Base-by-base conservation (phyloP, 2,329 filamentous ascomycete genomes). In the Rhytidhysteron rufulum region DNA sequence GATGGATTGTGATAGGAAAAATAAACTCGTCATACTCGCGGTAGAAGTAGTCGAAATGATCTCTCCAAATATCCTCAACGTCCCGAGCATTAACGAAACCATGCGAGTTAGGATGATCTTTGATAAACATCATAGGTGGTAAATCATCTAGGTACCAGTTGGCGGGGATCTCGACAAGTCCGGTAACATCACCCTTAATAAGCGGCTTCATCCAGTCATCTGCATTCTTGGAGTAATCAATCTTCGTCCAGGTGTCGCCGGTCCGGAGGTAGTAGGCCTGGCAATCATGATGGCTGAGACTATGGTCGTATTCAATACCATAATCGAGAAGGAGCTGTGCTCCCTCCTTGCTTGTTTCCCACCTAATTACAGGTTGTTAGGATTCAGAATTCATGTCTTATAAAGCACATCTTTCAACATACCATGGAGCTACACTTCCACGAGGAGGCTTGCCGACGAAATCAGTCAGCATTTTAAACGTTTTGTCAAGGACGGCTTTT, bases 1-100 rank as follows among this genome's bases (percentile, higher is more conserved):
- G 85, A 60, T 88, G 85, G 25, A 88, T 83, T 0, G 85, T 88
- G 62, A 88, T 84, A 0, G 85, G 84, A 51, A 88, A 88, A 38
- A 87, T 77, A 46, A 88, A 88, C 50, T 86, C 82, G 50, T 88
- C 83, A 47, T 86, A 83, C 60, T 88, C 83, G 20, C 83, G 72
- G 58, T 88, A 88, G 54, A 85, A 87, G 63, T 87, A 88, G 51
- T 83, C 75, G 43, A 85, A 85, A 47, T 84, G 79, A 44, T 84
- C 79, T 50, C 74, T 67, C 80, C 80, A 84, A 24, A 83, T 73
- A 24, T 81, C 78, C 52, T 85, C 79, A 2, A 84, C 73, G 44
- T 82, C 78, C n/a, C 74, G 65, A 1, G 74, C 67, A 42, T 71
- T 69, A 2, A 73, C 69, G 66, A 67, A 83, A 6, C 82, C 82